Evolutionary conservation across 2,329 filamentous ascomycete species (phyloP).

Genomic region (Fusarium sp.): DNA sequence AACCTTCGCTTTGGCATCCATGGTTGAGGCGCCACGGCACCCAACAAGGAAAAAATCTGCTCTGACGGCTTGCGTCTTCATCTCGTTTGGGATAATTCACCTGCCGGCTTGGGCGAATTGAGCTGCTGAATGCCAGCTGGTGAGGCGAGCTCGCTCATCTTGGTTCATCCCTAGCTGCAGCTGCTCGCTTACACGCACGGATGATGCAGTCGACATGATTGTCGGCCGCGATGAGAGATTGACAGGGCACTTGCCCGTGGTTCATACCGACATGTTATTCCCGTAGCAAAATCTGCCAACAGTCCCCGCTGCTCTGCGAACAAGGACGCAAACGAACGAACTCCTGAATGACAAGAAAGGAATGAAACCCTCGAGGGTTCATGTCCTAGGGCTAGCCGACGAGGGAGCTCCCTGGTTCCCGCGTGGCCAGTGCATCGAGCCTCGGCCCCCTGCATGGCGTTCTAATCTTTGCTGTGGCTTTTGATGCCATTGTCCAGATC

Average conservation of each 20-base stretch:
- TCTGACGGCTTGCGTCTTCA: constrained; percentile 17
- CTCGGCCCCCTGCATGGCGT: constrained; percentile 17
- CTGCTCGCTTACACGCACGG: constrained; percentile 23
- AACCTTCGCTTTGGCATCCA: constrained; percentile 14
- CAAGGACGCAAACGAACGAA: constrained; percentile 11
- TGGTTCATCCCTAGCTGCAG: constrained; percentile 5
- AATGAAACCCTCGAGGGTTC: constrained; percentile 19
- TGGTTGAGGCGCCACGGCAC: constrained; percentile 17
- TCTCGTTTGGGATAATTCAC: constrained; percentile 36
- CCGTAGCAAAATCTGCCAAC: neutral
- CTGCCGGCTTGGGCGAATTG: constrained; percentile 29
- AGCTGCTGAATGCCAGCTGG: constrained; percentile 18
- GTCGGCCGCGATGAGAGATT: constrained; percentile 32
- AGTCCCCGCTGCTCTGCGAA: neutral
- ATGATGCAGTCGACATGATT: constrained; percentile 5
- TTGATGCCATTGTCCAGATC: constrained; percentile 25
- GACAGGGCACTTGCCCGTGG: constrained; percentile 5
- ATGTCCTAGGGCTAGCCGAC: constrained; percentile 31
- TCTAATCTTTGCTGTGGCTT: constrained; percentile 15
- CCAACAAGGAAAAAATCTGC: constrained; percentile 20
- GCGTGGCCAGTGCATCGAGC: constrained; percentile 37
- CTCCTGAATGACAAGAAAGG: constrained; percentile 22
- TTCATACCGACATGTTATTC: neutral
- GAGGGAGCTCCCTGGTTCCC: constrained; percentile 38
- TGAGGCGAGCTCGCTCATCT: constrained; percentile 22